phyloP scores from a whole-genome alignment of 306 rosid species.

The Elaeagnus macrophylla region DNA sequence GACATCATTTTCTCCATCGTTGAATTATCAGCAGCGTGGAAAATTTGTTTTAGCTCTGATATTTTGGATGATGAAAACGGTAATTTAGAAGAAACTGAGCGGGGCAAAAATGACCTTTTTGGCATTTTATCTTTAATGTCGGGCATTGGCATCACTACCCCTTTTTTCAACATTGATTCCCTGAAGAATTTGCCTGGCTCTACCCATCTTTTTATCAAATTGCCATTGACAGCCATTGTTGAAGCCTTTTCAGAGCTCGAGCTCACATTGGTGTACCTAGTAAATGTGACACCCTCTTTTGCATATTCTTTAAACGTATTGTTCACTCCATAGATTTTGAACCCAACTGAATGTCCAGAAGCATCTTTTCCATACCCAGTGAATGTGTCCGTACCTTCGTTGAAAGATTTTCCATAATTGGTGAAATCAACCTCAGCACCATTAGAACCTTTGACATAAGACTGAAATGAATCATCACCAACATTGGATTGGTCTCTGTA shows the following conservation, averaged over 20 bases:
- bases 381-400: constrained; percentile 70
- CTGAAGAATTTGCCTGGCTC: constrained; percentile 92
- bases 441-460: constrained; percentile 57
- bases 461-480: constrained; percentile 64
- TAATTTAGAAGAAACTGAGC: constrained; percentile 54
- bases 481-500: constrained; percentile 78
- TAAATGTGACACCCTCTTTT: constrained; percentile 37
- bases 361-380: constrained; percentile 50
- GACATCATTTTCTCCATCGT: constrained; percentile 67
- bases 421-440: constrained; percentile 45
- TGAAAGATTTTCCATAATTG: constrained; percentile 79
- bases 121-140: constrained; percentile 88
- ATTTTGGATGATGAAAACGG: constrained; percentile 69
- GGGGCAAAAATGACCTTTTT: constrained; percentile 83
- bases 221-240: constrained; percentile 36
- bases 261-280: constrained; percentile 44
- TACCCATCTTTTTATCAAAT: constrained; percentile 65
- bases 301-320: constrained; percentile 76
- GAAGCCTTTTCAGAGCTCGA: constrained; percentile 6
- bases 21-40: constrained; percentile 65
- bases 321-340: constrained; percentile 72
- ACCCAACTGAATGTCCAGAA: constrained; percentile 31
- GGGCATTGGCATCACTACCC: constrained; percentile 76
- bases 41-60: constrained; percentile 44
- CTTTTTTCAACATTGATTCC: constrained; percentile 63